Evolutionary conservation across 495 filamentous ascomycete species (phyloP).

Genomic region (Hypoxylon fuscum): DNA sequence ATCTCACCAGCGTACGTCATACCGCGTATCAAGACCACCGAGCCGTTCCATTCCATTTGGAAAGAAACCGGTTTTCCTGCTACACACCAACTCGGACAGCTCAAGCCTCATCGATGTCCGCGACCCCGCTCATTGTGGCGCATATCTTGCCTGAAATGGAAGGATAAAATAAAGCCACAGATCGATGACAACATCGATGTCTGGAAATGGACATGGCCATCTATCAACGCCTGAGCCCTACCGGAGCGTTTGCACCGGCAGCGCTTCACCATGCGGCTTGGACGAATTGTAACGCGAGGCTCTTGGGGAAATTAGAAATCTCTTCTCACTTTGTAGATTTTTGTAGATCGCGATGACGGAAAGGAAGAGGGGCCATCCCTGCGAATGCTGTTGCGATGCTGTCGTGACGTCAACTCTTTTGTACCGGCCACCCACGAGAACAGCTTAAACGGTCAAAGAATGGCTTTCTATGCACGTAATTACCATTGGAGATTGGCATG

Average conservation of each 20-base stretch:
- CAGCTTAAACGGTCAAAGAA: constrained; percentile 4
- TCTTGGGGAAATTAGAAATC: background rate
- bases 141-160: constrained; percentile 15
- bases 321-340: constrained; percentile 8
- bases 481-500: constrained; percentile 10
- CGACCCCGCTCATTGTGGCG: constrained; percentile 27
- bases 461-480: constrained; percentile 27
- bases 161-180: constrained; percentile 25
- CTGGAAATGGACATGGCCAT: background rate
- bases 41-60: constrained; percentile 12
- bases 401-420: constrained; percentile 33
- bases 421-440: constrained; percentile 21
- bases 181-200: constrained; percentile 20
- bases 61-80: constrained; percentile 27
- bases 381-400: background rate
- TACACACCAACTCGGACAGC: background rate
- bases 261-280: constrained; percentile 3
- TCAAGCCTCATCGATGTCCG: constrained; percentile 16
- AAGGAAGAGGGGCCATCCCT: constrained; percentile 13
- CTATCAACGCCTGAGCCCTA: constrained; percentile 9
- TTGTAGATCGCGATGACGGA: constrained; percentile 37
- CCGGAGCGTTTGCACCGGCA: constrained; percentile 32
- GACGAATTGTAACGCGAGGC: constrained; percentile 9
- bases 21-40: constrained; percentile 12
- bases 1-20: constrained; percentile 36